Base-by-base conservation (phyloP, 2,329 filamentous ascomycete genomes). In the Coniochaeta hoffmannii region DNA sequence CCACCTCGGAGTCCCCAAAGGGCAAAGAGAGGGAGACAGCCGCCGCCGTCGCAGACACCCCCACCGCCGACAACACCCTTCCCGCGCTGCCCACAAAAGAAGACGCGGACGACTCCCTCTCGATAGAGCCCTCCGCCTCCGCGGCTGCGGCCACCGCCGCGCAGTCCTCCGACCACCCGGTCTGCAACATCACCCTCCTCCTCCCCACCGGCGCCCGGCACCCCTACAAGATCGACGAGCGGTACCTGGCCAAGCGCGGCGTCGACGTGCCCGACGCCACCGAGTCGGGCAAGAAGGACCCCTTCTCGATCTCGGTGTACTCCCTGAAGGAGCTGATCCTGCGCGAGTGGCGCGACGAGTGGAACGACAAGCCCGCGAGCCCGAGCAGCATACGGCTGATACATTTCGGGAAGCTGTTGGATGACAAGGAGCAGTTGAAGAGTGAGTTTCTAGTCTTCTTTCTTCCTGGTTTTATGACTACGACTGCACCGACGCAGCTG, bases 281-380 rank as follows among this genome's bases (percentile, higher is more conserved):
- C 10, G 78, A 80, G 57, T 68, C 71, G 26, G 85, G 83, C 31
- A 77, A 72, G 58, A 79, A 82, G 60, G 90, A 97, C 66, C 91
- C 91, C 1, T 92, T 90, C 67, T 89, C 87, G 67, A 90, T 97
- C 72, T 96, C 89, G 62, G 87, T 96, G 53, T 96, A 97, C 69
- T 96, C 90, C 3, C 75, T 97, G 61, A 97, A 97, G 72, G 91
- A 97, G 73, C 76, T 97, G 66, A 96, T 97, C 68, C 82, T 94
- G 75, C 81, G 90, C 64, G 92, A 97, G 69, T 97, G 93, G 93
- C 81, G 90, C 62, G 86, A 86, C 64, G 90, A 97, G 68, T 97
- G 93, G 93, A 92, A 96, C 65, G 75, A 85, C 15, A 86, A 89
- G 66, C 93, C 93, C 1, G 84, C 88, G 26, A 94, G 89, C 66